phyloP scores from a whole-genome alignment of 768 basidiomycete species.

The Kwoniella mangroviensis region DNA sequence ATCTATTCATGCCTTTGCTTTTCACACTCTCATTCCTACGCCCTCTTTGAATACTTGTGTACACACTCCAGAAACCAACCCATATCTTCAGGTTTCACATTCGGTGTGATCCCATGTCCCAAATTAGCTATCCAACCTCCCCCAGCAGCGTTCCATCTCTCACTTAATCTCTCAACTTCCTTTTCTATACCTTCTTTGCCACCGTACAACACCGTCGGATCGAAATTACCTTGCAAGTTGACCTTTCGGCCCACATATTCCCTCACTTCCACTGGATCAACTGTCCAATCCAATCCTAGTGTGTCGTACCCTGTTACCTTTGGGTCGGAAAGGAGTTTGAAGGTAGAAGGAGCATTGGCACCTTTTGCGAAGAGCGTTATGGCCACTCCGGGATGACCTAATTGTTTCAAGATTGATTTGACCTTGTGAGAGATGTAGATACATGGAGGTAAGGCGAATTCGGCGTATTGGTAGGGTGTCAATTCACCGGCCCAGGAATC shows the following conservation, averaged over 20 bases:
- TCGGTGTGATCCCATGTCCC: constrained; percentile 96
- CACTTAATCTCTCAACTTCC: constrained; percentile 80
- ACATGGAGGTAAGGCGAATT: constrained; percentile 82
- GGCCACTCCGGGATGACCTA: constrained; percentile 68
- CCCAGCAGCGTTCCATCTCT: constrained; percentile 68
- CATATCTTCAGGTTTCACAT: constrained; percentile 90
- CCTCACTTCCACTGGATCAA: constrained; percentile 75
- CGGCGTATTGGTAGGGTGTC: constrained; percentile 79
- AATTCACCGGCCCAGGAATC: constrained; percentile 96
- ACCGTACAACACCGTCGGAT: constrained; percentile 84
- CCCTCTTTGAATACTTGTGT: constrained; percentile 53
- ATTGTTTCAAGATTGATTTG: constrained; percentile 64
- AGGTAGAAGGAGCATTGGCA: constrained; percentile 69
- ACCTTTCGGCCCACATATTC: constrained; percentile 62
- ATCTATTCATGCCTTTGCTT: not conserved
- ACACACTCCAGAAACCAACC: constrained; percentile 85
- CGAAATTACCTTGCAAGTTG: constrained; percentile 81
- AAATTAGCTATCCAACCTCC: constrained; percentile 95
- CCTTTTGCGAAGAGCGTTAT: constrained; percentile 96
- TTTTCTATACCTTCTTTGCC: constrained; percentile 82
- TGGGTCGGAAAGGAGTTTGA: constrained; percentile 66
- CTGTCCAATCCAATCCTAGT: constrained; percentile 89
- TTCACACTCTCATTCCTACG: not conserved
- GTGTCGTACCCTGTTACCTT: constrained; percentile 74
- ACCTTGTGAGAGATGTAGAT: constrained; percentile 74